These are phyloP conservation scores for Sideroxylon spinosum DNA, from an alignment of 179 eudicot species.

Conservation along the genomic window DNA sequence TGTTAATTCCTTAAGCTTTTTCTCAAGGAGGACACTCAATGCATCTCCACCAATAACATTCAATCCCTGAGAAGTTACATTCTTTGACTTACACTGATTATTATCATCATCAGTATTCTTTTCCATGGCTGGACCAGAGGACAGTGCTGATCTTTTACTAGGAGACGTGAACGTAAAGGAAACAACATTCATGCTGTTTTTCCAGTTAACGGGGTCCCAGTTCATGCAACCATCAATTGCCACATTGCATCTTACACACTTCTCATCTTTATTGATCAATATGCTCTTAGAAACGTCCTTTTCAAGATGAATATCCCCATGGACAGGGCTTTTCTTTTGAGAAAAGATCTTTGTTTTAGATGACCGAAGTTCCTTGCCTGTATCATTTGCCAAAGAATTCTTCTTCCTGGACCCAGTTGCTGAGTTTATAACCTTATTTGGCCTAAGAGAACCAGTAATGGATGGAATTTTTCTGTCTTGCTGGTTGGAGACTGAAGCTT, in stretches of 20 bases:
- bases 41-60: constrained; percentile 59
- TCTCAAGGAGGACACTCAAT: constrained; percentile 77
- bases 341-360: constrained; percentile 33
- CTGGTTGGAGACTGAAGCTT: constrained; percentile 37
- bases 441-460: constrained; percentile 33
- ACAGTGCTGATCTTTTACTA: constrained; percentile 53
- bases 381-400: constrained; percentile 28
- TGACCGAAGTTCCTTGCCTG: constrained; percentile 35
- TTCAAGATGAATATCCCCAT: constrained; percentile 28
- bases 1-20: constrained; percentile 83
- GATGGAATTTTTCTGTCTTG: constrained; percentile 38
- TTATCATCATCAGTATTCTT: constrained; percentile 23
- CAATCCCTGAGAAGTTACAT: constrained; percentile 38
- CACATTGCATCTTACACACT: constrained; percentile 40
- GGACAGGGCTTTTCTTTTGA: constrained; percentile 35
- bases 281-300: constrained; percentile 26
- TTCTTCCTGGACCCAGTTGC: background rate
- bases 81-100: constrained; percentile 29
- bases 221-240: constrained; percentile 34
- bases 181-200: constrained; percentile 65
- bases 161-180: constrained; percentile 96
- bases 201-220: constrained; percentile 43
- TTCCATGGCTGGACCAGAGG: constrained; percentile 33
- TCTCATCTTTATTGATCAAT: constrained; percentile 29
- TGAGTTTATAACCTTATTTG: constrained; percentile 16